Conservation (phyloP, 1,139 yeast genomes). For the Cylindricascospora bacillispora region DNA sequence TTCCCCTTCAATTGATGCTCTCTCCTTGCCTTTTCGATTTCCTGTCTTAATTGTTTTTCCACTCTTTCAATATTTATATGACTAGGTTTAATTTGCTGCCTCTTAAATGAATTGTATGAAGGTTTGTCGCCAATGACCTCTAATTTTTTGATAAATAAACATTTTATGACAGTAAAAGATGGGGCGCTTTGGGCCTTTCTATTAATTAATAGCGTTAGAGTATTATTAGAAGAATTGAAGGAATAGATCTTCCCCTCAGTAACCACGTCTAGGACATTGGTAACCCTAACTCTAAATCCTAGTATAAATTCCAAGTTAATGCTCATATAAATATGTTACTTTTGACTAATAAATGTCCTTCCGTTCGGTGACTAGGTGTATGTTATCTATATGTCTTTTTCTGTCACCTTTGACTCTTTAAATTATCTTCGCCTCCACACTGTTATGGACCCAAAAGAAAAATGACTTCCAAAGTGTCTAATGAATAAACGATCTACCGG, state of each 20-base stretch:
- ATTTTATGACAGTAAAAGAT: conserved; percentile 43
- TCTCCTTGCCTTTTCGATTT: conserved; percentile 11
- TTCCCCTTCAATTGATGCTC: conserved; percentile 24
- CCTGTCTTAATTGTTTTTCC: conserved; percentile 12
- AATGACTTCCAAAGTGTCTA: too few species aligned
- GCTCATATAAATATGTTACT: too few species aligned
- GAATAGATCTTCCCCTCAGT: conserved; percentile 53
- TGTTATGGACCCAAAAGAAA: too few species aligned
- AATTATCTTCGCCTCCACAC: too few species aligned
- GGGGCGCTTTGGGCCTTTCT: conserved; percentile 19
- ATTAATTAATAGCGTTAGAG: conserved; percentile 27
- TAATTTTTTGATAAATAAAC: conserved; percentile 44
- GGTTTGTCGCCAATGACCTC: conserved; percentile 32
- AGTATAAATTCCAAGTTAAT: conserved; percentile 19
- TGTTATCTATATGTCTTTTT: too few species aligned
- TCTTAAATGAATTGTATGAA: conserved; percentile 15
- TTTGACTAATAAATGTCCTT: neutral
- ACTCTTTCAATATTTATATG: conserved; percentile 17
- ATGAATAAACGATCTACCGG: too few species aligned
- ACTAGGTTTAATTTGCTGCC: conserved; percentile 20
- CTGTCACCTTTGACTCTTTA: conserved; percentile 1
- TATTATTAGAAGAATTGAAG: conserved; percentile 34
- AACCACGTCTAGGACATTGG: conserved; percentile 45
- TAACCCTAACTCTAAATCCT: conserved; percentile 42
- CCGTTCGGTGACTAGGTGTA: neutral